A percentile compares a stretch with the other conserved stretches of the same genome.
phyloP scores from a whole-genome alignment of 2,329 filamentous ascomycete species.

The Fusarium foetens region DNA sequence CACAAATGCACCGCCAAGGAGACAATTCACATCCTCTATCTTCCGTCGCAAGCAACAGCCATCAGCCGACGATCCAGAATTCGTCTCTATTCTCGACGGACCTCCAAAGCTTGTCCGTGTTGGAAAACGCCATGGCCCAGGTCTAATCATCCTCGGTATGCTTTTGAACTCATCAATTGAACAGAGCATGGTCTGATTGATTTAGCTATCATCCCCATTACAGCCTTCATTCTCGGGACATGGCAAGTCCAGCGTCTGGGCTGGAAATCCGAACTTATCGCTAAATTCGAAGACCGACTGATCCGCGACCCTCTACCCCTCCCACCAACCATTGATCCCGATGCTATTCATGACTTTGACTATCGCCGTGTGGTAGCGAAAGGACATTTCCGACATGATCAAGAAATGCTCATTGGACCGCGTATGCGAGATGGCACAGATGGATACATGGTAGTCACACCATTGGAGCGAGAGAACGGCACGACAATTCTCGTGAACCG shows the following conservation, averaged over 20 bases:
- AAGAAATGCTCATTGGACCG: slow-evolving; percentile 96
- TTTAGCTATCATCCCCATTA: slow-evolving; percentile 84
- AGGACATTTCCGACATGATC: slow-evolving; percentile 83
- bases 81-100: slow-evolving; percentile 87
- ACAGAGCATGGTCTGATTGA: not conserved
- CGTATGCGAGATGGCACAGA: slow-evolving; percentile 89
- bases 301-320: slow-evolving; percentile 86
- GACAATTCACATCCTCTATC: slow-evolving; percentile 33
- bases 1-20: slow-evolving; percentile 13
- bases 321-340: slow-evolving; percentile 82
- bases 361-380: slow-evolving; percentile 83
- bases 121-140: slow-evolving; percentile 78
- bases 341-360: slow-evolving; percentile 88
- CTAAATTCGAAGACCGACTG: slow-evolving; percentile 90
- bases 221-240: slow-evolving; percentile 87
- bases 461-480: slow-evolving; percentile 76
- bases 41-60: slow-evolving; percentile 52
- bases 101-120: slow-evolving; percentile 82
- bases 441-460: slow-evolving; percentile 91
- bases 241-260: slow-evolving; percentile 95
- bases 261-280: slow-evolving; percentile 94
- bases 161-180: not conserved
- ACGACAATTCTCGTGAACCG: slow-evolving; percentile 87
- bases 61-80: slow-evolving; percentile 78
- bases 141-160: slow-evolving; percentile 79